These are phyloP conservation scores for Leccinellum luteum DNA, from an alignment of 768 basidiomycete species.

Conservation along the genomic window DNA sequence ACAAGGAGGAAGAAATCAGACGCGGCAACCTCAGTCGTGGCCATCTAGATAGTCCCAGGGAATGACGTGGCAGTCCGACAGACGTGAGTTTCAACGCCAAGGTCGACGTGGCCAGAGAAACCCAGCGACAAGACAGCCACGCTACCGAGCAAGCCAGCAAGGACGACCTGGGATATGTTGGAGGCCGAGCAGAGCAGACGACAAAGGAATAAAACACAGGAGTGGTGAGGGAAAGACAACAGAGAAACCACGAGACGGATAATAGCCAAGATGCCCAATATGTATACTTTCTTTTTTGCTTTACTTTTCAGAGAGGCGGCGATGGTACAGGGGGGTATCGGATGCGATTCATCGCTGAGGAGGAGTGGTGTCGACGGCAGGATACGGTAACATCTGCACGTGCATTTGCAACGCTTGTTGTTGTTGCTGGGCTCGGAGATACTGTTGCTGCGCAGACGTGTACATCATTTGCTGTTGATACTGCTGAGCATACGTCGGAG, in stretches of 20 bases:
- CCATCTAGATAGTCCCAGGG: slow-evolving; percentile 14
- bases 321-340: slow-evolving; percentile 13
- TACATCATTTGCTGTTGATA: slow-evolving; percentile 39
- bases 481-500: slow-evolving; percentile 32
- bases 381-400: slow-evolving; percentile 24
- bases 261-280: slow-evolving; percentile 34
- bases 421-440: slow-evolving; percentile 34
- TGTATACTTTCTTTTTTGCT: slow-evolving; percentile 32
- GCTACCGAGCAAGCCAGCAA: slow-evolving; percentile 3
- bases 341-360: slow-evolving; percentile 13
- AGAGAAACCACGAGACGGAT: slow-evolving; percentile 9
- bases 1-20: neutral
- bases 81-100: slow-evolving; percentile 1
- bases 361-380: slow-evolving; percentile 10
- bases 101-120: slow-evolving; percentile 4
- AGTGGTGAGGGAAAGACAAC: slow-evolving; percentile 7
- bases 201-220: slow-evolving; percentile 5
- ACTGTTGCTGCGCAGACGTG: slow-evolving; percentile 37
- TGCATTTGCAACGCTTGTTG: slow-evolving; percentile 33
- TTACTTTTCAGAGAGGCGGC: slow-evolving; percentile 23
- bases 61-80: slow-evolving; percentile 10
- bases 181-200: slow-evolving; percentile 24
- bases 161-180: slow-evolving; percentile 35
- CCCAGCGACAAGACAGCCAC: slow-evolving; percentile 5
- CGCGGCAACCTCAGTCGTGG: slow-evolving; percentile 4